These are phyloP conservation scores for Keithomyces neogunnii DNA, from an alignment of 2,329 filamentous ascomycete species.

Conservation along the genomic window DNA sequence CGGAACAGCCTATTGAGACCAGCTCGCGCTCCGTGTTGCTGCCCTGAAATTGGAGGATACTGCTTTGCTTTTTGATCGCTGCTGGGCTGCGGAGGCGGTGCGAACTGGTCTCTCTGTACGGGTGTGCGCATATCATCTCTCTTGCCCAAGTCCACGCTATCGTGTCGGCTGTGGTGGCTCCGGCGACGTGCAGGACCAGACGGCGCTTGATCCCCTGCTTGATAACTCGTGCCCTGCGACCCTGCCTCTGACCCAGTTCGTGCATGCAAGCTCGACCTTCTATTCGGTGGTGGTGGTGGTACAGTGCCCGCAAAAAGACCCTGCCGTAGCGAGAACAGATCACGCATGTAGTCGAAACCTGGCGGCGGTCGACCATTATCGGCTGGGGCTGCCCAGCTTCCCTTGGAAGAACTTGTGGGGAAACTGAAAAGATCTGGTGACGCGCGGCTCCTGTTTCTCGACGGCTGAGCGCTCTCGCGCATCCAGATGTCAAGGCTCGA, in stretches of 20 bases:
- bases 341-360: slow-evolving; percentile 34
- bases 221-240: slow-evolving; percentile 9
- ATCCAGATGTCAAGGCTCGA: slow-evolving; percentile 52
- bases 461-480: slow-evolving; percentile 40
- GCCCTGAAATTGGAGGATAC: slow-evolving; percentile 42
- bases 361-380: slow-evolving; percentile 17
- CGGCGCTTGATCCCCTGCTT: slow-evolving; percentile 1
- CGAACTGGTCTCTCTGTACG: slow-evolving; percentile 14
- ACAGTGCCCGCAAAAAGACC: slow-evolving; percentile 28
- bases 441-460: slow-evolving; percentile 15
- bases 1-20: slow-evolving; percentile 44
- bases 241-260: slow-evolving; percentile 27
- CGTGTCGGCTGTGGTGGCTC: slow-evolving; percentile 12
- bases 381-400: slow-evolving; percentile 37
- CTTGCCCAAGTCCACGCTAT: slow-evolving; percentile 23
- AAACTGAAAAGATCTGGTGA: slow-evolving; percentile 50
- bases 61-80: slow-evolving; percentile 29
- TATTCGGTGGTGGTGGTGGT: slow-evolving; percentile 40
- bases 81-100: slow-evolving; percentile 7
- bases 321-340: slow-evolving; percentile 34
- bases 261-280: slow-evolving; percentile 45
- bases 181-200: slow-evolving; percentile 15
- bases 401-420: slow-evolving; percentile 27
- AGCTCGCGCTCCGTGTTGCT: slow-evolving; percentile 33
- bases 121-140: slow-evolving; percentile 17